Conservation (phyloP, 2,329 filamentous ascomycete genomes). For the Polytolypa hystricis region DNA sequence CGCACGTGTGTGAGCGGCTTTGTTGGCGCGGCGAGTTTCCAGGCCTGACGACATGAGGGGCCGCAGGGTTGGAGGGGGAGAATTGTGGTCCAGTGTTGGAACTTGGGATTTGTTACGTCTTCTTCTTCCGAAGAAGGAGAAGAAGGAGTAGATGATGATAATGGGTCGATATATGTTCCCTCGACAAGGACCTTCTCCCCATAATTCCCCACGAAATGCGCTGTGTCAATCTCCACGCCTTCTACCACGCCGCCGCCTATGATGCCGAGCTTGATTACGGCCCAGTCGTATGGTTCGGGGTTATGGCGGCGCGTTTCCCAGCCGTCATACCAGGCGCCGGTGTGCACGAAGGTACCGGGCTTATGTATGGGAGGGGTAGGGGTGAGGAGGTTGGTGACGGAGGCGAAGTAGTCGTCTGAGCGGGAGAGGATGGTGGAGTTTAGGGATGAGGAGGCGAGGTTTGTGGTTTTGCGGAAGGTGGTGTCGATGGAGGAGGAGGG, state of each 20-base stretch:
- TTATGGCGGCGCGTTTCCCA: conserved; percentile 56
- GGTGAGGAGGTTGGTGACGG: conserved; percentile 47
- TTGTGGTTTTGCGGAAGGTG: conserved; percentile 46
- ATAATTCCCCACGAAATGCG: conserved; percentile 36
- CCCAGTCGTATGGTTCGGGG: conserved; percentile 47
- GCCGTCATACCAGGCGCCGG: conserved; percentile 54
- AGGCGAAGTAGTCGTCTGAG: conserved; percentile 53
- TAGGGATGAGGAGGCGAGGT: conserved; percentile 33
- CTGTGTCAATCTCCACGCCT: conserved; percentile 36
- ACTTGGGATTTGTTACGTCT: conserved; percentile 23
- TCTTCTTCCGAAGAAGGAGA: conserved; percentile 13
- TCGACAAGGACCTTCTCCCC: conserved; percentile 33
- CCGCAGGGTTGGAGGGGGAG: conserved; percentile 29
- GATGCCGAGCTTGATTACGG: conserved; percentile 47
- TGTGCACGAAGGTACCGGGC: conserved; percentile 47
- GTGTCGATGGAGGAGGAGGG: conserved; percentile 41
- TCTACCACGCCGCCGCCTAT: conserved; percentile 28
- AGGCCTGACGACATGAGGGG: conserved; percentile 32
- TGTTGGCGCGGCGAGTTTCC: conserved; percentile 24
- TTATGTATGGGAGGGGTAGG: conserved; percentile 45
- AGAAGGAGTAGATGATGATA: too few species aligned
- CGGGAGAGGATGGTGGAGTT: conserved; percentile 45
- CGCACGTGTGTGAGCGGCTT: conserved; percentile 32
- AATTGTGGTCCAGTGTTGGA: conserved; percentile 28
- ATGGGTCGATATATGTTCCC: conserved; percentile 18